phyloP scores from a whole-genome alignment of 768 basidiomycete species.

The Rhodosporidiobolus sp. region DNA sequence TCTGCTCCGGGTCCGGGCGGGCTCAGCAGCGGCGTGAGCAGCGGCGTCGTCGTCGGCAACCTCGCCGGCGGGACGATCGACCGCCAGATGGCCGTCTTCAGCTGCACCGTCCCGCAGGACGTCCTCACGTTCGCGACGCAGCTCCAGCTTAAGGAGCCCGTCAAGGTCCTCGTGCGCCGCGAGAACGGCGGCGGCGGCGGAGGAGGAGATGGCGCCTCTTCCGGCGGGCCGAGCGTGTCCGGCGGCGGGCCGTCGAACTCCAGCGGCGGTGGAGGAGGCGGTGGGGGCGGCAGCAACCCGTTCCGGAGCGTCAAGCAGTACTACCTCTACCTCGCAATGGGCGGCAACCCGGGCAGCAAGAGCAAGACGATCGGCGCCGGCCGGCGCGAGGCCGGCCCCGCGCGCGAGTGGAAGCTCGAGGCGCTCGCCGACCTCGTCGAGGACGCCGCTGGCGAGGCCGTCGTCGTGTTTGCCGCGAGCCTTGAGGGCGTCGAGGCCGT shows the following conservation, averaged over 20 bases:
- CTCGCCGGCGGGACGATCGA: slow-evolving; percentile 54
- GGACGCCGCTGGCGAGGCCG: slow-evolving; percentile 59
- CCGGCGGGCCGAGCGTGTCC: background rate
- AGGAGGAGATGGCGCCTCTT: slow-evolving; percentile 62
- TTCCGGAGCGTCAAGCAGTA: slow-evolving; percentile 81
- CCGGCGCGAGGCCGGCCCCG: slow-evolving; percentile 67
- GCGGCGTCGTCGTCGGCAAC: no score
- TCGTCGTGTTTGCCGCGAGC: slow-evolving; percentile 44
- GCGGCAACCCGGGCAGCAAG: slow-evolving; percentile 45
- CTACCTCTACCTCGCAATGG: slow-evolving; percentile 58
- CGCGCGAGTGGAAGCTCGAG: slow-evolving; percentile 91
- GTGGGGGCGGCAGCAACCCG: background rate
- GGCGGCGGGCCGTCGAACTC: background rate
- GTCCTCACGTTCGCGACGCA: slow-evolving; percentile 91
- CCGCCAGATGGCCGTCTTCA: slow-evolving; percentile 90
- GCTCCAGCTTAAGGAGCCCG: slow-evolving; percentile 91
- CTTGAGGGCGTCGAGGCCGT: slow-evolving; percentile 42
- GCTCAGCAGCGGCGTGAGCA: slow-evolving; percentile 35
- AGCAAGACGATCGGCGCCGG: slow-evolving; percentile 23
- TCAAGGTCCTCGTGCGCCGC: slow-evolving; percentile 91
- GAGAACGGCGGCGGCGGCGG: slow-evolving; percentile 46
- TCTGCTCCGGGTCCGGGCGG: no score
- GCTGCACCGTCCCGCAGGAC: slow-evolving; percentile 93
- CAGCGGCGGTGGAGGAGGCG: background rate
- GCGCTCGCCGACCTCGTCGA: slow-evolving; percentile 85